Evolutionary conservation across 2,329 filamentous ascomycete genomes (phyloP).

Genomic region (Arachnomyces sp.): DNA sequence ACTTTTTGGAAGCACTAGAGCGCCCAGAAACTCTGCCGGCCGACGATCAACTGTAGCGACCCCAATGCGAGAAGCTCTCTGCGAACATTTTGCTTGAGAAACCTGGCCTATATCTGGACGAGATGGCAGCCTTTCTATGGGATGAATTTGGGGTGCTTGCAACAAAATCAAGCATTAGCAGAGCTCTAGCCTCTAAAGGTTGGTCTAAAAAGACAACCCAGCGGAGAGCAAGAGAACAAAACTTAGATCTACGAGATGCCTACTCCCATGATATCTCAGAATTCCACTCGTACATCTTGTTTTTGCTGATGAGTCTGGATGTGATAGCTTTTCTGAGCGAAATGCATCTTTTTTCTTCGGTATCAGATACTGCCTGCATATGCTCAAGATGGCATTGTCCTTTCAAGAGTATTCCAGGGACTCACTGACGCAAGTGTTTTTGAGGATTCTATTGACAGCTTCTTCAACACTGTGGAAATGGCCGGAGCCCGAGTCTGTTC

Average conservation of each 20-base stretch:
- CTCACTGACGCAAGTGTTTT: slow-evolving; percentile 24
- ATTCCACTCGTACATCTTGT: slow-evolving; percentile 28
- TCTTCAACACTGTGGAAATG: slow-evolving; percentile 20
- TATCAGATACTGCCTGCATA: slow-evolving; percentile 28
- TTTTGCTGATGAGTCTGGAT: slow-evolving; percentile 33
- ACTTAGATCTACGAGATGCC: slow-evolving; percentile 26
- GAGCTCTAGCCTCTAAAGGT: slow-evolving; percentile 14
- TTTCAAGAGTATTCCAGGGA: slow-evolving; percentile 22
- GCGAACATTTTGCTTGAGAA: slow-evolving; percentile 19
- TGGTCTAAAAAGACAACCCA: slow-evolving; percentile 26
- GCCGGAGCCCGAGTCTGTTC: slow-evolving; percentile 25
- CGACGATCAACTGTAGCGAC: slow-evolving; percentile 17
- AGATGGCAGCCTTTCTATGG: slow-evolving; percentile 17
- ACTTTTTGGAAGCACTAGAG: slow-evolving; percentile 10
- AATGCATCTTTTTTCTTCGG: slow-evolving; percentile 27
- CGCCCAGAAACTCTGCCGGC: slow-evolving; percentile 15
- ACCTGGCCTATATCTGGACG: slow-evolving; percentile 18
- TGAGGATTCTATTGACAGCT: slow-evolving; percentile 25
- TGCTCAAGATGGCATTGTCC: slow-evolving; percentile 22
- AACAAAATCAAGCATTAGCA: slow-evolving; percentile 15
- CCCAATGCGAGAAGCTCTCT: slow-evolving; percentile 18
- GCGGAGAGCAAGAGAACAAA: slow-evolving; percentile 25
- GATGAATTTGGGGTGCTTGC: slow-evolving; percentile 16
- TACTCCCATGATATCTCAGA: slow-evolving; percentile 27
- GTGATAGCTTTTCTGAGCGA: slow-evolving; percentile 27